These are phyloP conservation scores for Puccinia novopanici DNA, from an alignment of 1,284 basidiomycete genomes.

Conservation along the genomic window DNA sequence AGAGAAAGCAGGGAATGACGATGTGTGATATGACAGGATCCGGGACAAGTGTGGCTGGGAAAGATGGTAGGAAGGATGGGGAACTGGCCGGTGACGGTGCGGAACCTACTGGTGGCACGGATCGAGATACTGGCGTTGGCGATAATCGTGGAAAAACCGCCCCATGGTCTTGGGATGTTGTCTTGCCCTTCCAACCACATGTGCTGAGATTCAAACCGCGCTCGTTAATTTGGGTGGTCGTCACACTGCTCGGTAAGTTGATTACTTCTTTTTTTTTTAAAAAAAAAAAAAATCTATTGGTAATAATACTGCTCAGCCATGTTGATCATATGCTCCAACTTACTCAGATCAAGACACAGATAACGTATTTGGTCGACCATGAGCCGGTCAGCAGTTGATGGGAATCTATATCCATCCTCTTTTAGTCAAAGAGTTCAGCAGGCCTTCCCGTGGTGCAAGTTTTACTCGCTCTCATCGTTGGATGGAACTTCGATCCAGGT, in stretches of 20 bases:
- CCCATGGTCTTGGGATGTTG: too few relatives aligned
- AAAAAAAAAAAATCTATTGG: not conserved
- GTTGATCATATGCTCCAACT: not conserved
- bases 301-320: not conserved
- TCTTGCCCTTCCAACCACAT: too few relatives aligned
- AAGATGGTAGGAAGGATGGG: too few relatives aligned
- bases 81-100: too few relatives aligned
- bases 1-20: too few relatives aligned
- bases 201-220: slow-evolving; percentile 36
- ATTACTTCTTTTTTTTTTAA: not conserved
- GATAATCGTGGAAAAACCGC: too few relatives aligned
- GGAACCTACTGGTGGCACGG: too few relatives aligned
- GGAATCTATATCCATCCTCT: slow-evolving; percentile 72
- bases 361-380: slow-evolving; percentile 38
- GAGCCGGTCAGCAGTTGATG: slow-evolving; percentile 43
- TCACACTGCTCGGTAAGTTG: slow-evolving; percentile 38
- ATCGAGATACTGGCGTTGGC: too few relatives aligned
- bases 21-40: too few relatives aligned
- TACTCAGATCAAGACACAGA: slow-evolving; percentile 47
- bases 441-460: slow-evolving; percentile 60
- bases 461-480: slow-evolving; percentile 63
- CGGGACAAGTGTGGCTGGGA: too few relatives aligned
- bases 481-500: slow-evolving; percentile 63
- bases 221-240: slow-evolving; percentile 23
- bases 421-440: slow-evolving; percentile 65